phyloP scores from a whole-genome alignment of 352 stramenopile species.

The Pythium apleroticum region DNA sequence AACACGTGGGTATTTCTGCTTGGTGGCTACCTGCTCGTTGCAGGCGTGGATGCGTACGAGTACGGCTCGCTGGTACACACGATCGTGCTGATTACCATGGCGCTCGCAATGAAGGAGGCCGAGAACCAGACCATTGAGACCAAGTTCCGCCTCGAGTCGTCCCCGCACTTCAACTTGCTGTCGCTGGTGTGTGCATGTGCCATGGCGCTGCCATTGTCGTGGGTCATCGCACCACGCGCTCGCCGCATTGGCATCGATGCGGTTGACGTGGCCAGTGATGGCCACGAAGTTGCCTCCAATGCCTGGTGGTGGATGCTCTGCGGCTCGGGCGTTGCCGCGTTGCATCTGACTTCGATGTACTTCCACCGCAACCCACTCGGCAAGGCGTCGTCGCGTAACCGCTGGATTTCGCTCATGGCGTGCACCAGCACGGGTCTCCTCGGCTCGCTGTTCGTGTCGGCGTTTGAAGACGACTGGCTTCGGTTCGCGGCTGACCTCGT shows the following conservation, averaged over 20 bases:
- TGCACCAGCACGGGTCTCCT: slow-evolving; percentile 40
- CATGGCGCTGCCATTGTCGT: slow-evolving; percentile 37
- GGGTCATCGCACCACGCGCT: slow-evolving; percentile 28
- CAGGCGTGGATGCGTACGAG: slow-evolving; percentile 55
- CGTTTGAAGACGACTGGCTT: slow-evolving; percentile 54
- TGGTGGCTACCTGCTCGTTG: slow-evolving; percentile 54
- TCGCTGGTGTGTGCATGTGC: slow-evolving; percentile 35
- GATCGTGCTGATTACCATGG: slow-evolving; percentile 43
- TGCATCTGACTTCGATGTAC: slow-evolving; percentile 33
- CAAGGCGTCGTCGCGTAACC: slow-evolving; percentile 30
- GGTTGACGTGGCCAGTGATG: slow-evolving; percentile 10
- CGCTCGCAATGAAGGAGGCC: slow-evolving; percentile 37
- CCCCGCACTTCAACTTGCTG: slow-evolving; percentile 41
- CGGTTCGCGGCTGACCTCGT: slow-evolving; percentile 37
- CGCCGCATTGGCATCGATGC: slow-evolving; percentile 37
- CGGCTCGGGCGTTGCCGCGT: slow-evolving; percentile 21
- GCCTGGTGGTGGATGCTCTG: slow-evolving; percentile 25
- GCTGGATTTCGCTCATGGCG: slow-evolving; percentile 38
- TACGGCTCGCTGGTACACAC: slow-evolving; percentile 67
- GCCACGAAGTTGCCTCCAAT: slow-evolving; percentile 1
- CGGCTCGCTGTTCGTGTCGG: slow-evolving; percentile 37
- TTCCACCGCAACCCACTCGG: slow-evolving; percentile 30
- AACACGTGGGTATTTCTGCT: slow-evolving; percentile 40
- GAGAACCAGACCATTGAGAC: slow-evolving; percentile 30
- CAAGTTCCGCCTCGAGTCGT: slow-evolving; percentile 24